Base-by-base conservation (phyloP, 306 rosid genomes). In the Betula pendula region DNA sequence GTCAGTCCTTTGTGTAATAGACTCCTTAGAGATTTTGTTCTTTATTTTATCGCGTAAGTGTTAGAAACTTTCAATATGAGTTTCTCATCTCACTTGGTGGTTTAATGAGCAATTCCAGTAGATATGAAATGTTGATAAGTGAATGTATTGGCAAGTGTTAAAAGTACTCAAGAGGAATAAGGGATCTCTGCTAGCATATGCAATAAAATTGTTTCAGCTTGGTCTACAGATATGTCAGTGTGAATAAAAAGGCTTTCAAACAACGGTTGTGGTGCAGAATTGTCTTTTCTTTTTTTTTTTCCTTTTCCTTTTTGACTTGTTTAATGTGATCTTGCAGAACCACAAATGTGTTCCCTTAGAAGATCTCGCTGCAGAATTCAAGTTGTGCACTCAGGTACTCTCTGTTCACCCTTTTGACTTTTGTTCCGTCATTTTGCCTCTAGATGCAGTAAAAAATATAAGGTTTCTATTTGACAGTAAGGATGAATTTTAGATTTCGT, bases 291-390 rank as follows among this genome's bases (percentile, higher is more conserved):
- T 71, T 77, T 70, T 71, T 77, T 25, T 33, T 74, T 47, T 49
- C 40, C 7, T 4, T 17, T 8, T 35, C 4, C 7, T 38, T 65
- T 65, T n/a, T 24, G 38, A 65, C 7, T 38, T 19, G 27, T 74
- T 80, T 52, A 75, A 25, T 76, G 13, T 77, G 65, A 75, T 73
- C 56, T 68, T 83, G 83, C 96, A 96, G 99, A 89, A 82, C 74
- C 89, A 91, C 55, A 96, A 96, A 86, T 92, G 99, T 79, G 89
- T 96, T 76, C 97, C 92, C 65, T 86, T 96, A 69, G 99, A 96
- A 85, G 98, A 96, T 76, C 92, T 96, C 81, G 98, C 99, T 81
- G 97, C 98, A 58, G 99, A 96, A 78, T 92, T 91, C 73, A 91
- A 86, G 73, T 79, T 96, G 50, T 87, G 97, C 55, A 96, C 99